Percentiles rank a stretch among this genome's conserved stretches.
Conservation (phyloP, 768 basidiomycete species). For the Hericium rajendrae region DNA sequence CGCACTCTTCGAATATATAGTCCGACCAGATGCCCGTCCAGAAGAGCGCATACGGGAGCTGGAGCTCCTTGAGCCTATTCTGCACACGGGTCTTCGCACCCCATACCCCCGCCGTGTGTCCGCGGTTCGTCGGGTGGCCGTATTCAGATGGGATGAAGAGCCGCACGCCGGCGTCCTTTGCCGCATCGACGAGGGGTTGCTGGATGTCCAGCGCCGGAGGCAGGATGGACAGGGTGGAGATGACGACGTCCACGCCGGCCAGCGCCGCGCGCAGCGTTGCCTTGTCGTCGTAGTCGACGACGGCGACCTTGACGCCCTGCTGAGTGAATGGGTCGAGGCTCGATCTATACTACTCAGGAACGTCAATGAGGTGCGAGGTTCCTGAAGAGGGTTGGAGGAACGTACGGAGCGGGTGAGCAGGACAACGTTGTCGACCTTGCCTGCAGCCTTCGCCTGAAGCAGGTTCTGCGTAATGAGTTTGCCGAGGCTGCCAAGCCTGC, state of each 20-base stretch:
- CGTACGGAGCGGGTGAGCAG: too few relatives aligned
- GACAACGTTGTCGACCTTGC: neutral
- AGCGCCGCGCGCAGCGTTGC: constrained; percentile 3
- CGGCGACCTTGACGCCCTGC: constrained; percentile 1
- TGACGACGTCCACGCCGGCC: constrained; percentile 7
- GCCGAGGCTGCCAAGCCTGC: neutral
- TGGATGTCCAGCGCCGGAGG: neutral
- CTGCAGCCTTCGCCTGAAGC: neutral
- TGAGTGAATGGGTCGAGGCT: neutral
- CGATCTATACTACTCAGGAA: too few relatives aligned
- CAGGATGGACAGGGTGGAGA: constrained; percentile 2
- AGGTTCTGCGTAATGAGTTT: neutral
- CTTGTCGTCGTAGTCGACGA: constrained; percentile 6
- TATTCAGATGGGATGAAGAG: constrained; percentile 10
- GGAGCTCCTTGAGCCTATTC: constrained; percentile 2
- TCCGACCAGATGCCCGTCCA: constrained; percentile 13
- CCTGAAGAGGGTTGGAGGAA: neutral
- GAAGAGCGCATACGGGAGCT: constrained; percentile 10
- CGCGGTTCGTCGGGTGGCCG: constrained; percentile 3
- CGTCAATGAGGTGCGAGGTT: too few relatives aligned
- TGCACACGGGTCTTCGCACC: neutral
- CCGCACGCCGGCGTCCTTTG: constrained; percentile 5
- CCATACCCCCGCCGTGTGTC: constrained; percentile 3
- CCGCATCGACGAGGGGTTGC: constrained; percentile 2
- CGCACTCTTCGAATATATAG: neutral